Percentiles rank a stretch among this genome's conserved stretches.
phyloP scores from a whole-genome alignment of 306 rosid genomes.

The Dryas drummondii region DNA sequence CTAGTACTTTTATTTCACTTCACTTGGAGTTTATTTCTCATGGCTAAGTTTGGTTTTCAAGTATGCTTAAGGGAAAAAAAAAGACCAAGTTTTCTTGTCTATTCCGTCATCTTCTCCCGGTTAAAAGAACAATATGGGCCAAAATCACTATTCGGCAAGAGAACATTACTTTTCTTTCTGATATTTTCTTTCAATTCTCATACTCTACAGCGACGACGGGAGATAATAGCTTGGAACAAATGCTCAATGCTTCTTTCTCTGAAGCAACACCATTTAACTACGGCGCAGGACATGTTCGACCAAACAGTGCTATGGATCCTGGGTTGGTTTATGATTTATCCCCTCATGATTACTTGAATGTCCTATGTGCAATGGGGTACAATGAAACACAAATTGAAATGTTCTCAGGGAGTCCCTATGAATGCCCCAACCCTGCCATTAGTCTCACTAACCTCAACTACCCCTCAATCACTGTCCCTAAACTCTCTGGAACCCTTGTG shows the following conservation, averaged over 20 bases:
- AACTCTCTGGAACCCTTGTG: conserved; percentile 49
- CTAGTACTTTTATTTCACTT: background rate
- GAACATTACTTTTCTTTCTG: background rate
- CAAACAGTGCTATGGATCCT: conserved; percentile 80
- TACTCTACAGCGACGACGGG: conserved; percentile 49
- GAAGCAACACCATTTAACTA: conserved; percentile 75
- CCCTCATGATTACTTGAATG: conserved; percentile 54
- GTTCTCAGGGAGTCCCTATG: conserved; percentile 41
- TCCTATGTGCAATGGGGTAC: conserved; percentile 71
- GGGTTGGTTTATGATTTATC: conserved; percentile 79
- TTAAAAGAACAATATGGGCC: no score
- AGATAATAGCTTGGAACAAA: conserved; percentile 53
- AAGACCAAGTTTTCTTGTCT: background rate
- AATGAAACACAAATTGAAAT: conserved; percentile 44
- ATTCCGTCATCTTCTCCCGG: no score
- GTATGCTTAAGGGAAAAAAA: no score
- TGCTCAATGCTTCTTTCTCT: conserved; percentile 53
- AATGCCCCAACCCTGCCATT: conserved; percentile 37
- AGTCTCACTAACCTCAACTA: conserved; percentile 60
- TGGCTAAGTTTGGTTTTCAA: no score
- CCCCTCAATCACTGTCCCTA: conserved; percentile 82
- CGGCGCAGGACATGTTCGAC: conserved; percentile 80
- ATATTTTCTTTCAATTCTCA: background rate
- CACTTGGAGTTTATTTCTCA: background rate
- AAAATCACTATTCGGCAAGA: background rate